Percentiles rank a stretch among this genome's conserved stretches.
Evolutionary conservation across 179 eudicot species (phyloP).

Genomic region (Beta macrorhiza): DNA sequence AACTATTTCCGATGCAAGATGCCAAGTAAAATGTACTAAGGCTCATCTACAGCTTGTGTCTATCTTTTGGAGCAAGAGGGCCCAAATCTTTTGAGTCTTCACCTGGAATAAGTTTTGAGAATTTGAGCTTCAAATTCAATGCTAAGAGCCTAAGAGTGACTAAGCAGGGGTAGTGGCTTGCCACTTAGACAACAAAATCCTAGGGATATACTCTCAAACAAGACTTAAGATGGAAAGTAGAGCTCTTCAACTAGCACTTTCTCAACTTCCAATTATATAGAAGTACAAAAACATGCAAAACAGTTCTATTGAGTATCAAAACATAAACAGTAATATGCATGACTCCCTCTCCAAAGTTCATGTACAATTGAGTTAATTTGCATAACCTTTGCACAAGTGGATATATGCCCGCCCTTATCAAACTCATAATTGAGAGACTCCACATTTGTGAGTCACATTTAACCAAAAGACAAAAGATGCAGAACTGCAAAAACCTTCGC

Average conservation of each 20-base stretch:
- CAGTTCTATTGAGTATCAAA: neutral
- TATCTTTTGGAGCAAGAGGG: neutral
- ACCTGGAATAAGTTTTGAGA: neutral
- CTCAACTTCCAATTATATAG: neutral
- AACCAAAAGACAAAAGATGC: neutral
- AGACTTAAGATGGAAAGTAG: neutral
- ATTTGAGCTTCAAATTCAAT: neutral
- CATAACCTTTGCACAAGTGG: neutral
- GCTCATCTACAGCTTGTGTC: neutral
- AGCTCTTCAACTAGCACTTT: neutral
- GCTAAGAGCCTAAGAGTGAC: neutral
- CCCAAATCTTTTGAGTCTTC: neutral
- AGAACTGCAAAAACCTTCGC: neutral
- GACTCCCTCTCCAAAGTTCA: neutral
- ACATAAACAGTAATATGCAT: neutral
- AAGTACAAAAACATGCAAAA: neutral
- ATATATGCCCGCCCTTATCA: neutral
- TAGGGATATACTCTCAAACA: neutral
- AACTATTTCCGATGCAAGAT: neutral
- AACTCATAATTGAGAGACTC: neutral
- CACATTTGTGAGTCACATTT: constrained; percentile 3
- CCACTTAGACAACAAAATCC: neutral
- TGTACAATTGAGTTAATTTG: neutral
- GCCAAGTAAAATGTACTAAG: neutral
- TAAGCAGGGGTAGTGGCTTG: neutral